Base-by-base conservation (phyloP, 2,329 filamentous ascomycete species). In the Cryphonectria carpinicola region DNA sequence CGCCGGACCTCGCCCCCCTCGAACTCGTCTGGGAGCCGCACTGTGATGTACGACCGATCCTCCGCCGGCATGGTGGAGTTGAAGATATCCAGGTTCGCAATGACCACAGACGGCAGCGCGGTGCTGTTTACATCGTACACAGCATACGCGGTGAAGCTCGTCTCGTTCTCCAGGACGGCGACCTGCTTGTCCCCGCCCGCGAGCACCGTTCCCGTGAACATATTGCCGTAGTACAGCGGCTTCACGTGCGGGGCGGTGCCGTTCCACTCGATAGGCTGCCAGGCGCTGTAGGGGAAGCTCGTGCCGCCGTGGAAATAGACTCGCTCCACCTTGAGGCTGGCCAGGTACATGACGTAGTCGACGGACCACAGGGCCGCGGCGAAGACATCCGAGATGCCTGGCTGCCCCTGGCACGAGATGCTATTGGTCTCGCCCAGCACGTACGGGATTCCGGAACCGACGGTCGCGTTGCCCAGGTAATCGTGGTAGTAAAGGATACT, bases 221-320 rank as follows among this genome's bases (percentile, higher is more conserved):
- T 64, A 58, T 75, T 74, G 8, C 74, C 75, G 41, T 76, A 76
- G 65, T 77, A 77, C 17, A 74, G 64, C 14, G 74, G 67, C 54
- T 73, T 71, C 2, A 70, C 67, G 19, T 71, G 60, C 1, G 71
- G 65, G 7, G 64, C 67, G 11, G 72, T 72, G 46, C 69, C 65
- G 17, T 69, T 70, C 28, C 61, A 70, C 22, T 54, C 62, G 41
- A 75, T 68, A 1, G 76, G 76, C 46, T 75, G 73, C 76, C 75
- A 77, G 17, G 74, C 65, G 13, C 70, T 72, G 68, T 77, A 77
- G 19, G 73, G 72, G 60, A 74, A 77, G 39, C 63, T 71, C 0
- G 76, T 76, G 14, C 76, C 76, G 49, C 65, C 46, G 68, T 69
- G 68, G 41, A 69, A 69, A 13, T 66, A 69, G 19, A 69, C 68